These are phyloP conservation scores for Orbilia blumenaviensis DNA, from an alignment of 2,329 filamentous ascomycete species.

Conservation along the genomic window DNA sequence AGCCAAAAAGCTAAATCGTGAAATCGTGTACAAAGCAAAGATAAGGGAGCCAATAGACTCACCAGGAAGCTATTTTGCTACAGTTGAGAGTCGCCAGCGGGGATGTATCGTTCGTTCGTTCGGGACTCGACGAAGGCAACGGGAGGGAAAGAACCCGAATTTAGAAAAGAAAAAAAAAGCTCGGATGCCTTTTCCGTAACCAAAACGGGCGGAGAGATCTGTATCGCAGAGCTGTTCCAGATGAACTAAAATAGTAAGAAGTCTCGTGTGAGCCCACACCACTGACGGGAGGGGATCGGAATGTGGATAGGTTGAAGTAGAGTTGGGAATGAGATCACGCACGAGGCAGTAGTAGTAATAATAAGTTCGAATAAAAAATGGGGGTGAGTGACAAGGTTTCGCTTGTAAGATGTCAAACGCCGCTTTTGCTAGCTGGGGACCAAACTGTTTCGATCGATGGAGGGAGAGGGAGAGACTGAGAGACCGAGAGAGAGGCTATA, in stretches of 20 bases:
- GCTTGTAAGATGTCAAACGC: slow-evolving; percentile 44
- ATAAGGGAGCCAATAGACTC: not conserved
- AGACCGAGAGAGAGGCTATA: too few relatives aligned
- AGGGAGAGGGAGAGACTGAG: too few relatives aligned
- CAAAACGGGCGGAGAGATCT: not conserved
- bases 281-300: slow-evolving; percentile 5
- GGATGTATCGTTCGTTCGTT: slow-evolving; percentile 19
- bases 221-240: slow-evolving; percentile 18
- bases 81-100: slow-evolving; percentile 45
- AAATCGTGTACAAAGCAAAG: not conserved
- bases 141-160: not conserved
- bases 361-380: slow-evolving; percentile 23
- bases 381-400: slow-evolving; percentile 51
- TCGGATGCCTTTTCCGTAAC: slow-evolving; percentile 30
- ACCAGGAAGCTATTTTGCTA: slow-evolving; percentile 53
- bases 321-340: slow-evolving; percentile 37
- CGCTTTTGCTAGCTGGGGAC: not conserved
- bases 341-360: slow-evolving; percentile 25
- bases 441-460: not conserved
- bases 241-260: slow-evolving; percentile 17
- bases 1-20: not conserved
- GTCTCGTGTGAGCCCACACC: slow-evolving; percentile 24
- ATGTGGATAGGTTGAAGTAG: not conserved
- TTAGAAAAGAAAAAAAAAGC: not conserved
- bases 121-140: not conserved